phyloP scores from a whole-genome alignment of 1,139 yeast species.

The Trichomonascaceae sp. region DNA sequence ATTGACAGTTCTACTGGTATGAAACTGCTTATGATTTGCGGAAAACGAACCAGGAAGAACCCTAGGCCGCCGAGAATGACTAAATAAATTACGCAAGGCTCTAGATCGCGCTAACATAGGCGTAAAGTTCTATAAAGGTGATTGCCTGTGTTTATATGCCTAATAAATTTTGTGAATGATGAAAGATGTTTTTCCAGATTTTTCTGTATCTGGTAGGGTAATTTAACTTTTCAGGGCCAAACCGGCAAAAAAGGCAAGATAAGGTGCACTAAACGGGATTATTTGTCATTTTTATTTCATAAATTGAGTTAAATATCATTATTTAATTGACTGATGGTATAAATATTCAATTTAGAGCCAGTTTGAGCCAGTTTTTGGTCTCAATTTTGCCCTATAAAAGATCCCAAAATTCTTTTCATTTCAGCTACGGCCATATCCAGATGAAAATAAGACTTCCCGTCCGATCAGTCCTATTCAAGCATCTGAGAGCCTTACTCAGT shows the following conservation, averaged over 20 bases:
- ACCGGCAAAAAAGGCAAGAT: neutral
- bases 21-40: neutral
- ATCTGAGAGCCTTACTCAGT: neutral
- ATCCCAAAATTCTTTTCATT: neutral
- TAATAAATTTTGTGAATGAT: neutral
- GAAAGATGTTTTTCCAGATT: neutral
- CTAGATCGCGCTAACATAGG: neutral
- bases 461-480: neutral
- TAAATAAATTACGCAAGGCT: neutral
- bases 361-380: neutral
- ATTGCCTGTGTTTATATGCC: neutral
- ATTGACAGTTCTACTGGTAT: slow-evolving; percentile 5
- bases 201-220: neutral
- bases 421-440: neutral
- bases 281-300: neutral
- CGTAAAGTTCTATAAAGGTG: neutral
- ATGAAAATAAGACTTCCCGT: neutral
- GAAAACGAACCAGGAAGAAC: neutral
- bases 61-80: neutral
- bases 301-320: no score
- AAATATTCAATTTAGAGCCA: no score
- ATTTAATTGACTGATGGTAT: neutral
- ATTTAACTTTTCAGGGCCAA: neutral
- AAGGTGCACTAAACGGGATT: neutral
- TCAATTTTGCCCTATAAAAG: neutral